Base-by-base conservation (phyloP, 2,329 filamentous ascomycete species). In the Trichoderma koningii region DNA sequence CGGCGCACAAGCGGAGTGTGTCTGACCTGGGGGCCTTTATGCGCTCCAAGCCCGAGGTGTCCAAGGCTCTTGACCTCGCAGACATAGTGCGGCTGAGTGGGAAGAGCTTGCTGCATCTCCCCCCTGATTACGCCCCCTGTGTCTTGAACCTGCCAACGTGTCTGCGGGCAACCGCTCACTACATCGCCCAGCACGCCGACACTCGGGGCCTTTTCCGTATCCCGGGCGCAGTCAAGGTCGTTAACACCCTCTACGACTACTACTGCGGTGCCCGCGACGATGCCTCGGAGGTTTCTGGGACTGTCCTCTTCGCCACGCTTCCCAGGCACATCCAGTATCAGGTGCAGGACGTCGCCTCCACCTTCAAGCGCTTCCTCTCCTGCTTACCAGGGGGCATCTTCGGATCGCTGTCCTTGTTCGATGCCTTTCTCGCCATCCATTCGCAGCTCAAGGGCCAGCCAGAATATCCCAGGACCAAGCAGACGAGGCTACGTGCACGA, bases 381-480 rank as follows among this genome's bases (percentile, higher is more conserved):
- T 84, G 84, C 0, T 73, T 91, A 0, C 87, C 87, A 0, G 87
- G 87, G 0, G 88, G 88, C 0, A 86, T 91, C 47, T 76, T 91
- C 0, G 88, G 88, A 4, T 87, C 86, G 0, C 70, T 89, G 15
- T 73, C 79, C 1, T 73, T 89, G 0, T 89, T 90, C 63, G 85
- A 89, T 66, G 82, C 85, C 0, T 72, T 91, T 14, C 82, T 89
- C 10, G 83, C 83, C 12, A 86, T 90, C 17, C 81, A 87, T 65
- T 83, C 79, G 19, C 83, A 87, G 64, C 74, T 88, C 12, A 77
- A 81, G 63, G 77, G 79, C 1, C 81, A 83, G 50, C 79, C 82
- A 0, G 85, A 87, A 66, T 75, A 81, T 57, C 80, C 79, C 53
- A 76, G 79, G 63, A 84, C 83, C 0, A 85, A 84, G 68, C 80